Percentiles rank a stretch among this genome's conserved stretches.
These are phyloP conservation scores for Malus hybrid DNA, from an alignment of 331 rosid species.

Conservation along the genomic window DNA sequence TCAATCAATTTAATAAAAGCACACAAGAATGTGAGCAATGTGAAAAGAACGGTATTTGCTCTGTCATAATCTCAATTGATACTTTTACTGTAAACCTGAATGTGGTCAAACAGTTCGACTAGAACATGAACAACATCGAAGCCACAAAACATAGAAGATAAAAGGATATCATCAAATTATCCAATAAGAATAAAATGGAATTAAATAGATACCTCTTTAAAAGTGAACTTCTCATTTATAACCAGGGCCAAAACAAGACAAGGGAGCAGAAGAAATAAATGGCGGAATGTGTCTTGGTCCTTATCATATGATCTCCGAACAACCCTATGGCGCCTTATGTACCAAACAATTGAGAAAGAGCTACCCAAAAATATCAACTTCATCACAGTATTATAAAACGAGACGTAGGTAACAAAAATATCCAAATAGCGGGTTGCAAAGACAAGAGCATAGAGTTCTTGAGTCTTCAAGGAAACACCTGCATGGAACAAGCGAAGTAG, in stretches of 20 bases:
- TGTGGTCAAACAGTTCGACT: background rate
- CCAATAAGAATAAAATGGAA: background rate
- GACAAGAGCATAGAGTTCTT: conserved; percentile 81
- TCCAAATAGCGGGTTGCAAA: conserved; percentile 78
- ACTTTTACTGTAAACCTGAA: background rate
- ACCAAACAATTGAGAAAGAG: conserved; percentile 89
- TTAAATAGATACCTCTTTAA: conserved; percentile 50
- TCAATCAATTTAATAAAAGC: background rate
- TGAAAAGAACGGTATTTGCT: background rate
- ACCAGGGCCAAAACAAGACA: conserved; percentile 63
- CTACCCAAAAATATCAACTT: conserved; percentile 85
- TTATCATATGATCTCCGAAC: conserved; percentile 84
- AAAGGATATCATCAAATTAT: background rate
- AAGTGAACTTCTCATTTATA: conserved; percentile 67
- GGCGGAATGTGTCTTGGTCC: conserved; percentile 84
- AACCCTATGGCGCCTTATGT: conserved; percentile 65
- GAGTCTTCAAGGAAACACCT: conserved; percentile 88
- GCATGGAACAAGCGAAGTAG: conserved; percentile 6
- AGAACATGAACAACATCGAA: conserved; percentile 1
- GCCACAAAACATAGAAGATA: background rate
- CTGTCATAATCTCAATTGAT: background rate
- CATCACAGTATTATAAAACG: conserved; percentile 74
- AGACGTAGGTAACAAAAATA: conserved; percentile 47
- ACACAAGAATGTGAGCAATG: conserved; percentile 4
- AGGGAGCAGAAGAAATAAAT: conserved; percentile 57